Evolutionary conservation across 2,329 filamentous ascomycete species (phyloP), one percentile per base, ranked within the genome.

Genomic region (Calycina marina): DNA sequence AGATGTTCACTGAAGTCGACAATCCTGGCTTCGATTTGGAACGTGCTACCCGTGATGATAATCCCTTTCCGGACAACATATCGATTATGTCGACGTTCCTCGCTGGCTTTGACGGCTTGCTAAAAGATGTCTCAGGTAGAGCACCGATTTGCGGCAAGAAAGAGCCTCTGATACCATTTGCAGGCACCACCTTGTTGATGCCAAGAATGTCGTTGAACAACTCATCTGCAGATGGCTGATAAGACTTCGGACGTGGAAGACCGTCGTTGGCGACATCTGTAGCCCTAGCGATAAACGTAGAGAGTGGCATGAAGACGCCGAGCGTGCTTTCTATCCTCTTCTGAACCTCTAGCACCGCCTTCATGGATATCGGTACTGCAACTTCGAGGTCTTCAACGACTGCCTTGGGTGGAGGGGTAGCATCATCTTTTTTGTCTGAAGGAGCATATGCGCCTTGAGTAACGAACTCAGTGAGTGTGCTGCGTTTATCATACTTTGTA

Each of bases 391-490:
- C 56, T 20, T 64, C 57, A 28, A 59, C 54, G 8, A 65, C 52
- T 10, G 59, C 48, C 17, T 57, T 52, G 14, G 55, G 52, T 22
- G 56, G 52, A 32, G 58, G 53, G 32, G 58, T 48, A 43, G 57
- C 56, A 35, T 60, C 15, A 46, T 50, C 43, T 37, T 57, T 55
- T 44, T 57, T 50, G 18, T 57, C 50, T 10, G 53, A 49, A 30
- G 34, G 40, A 13, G 59, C 54, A 14, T 56, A 47, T 29, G 77
- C 77, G 37, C 88, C 61, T 63, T 93, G 92, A 63, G 96, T 88
- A 63, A 96, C 93, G 63, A 80, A 90, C 14, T 98, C 72, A 55
- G 98, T 88, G 32, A 98, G 73, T 56, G 92, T 84, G 25, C 71
- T 63, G 30, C 90, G 72, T 56, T 84, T 77, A 38, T 72, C 65